Percentiles rank a stretch among this genome's conserved stretches.
phyloP scores from a whole-genome alignment of 1,139 yeast genomes.

The Williopsis jadinii region DNA sequence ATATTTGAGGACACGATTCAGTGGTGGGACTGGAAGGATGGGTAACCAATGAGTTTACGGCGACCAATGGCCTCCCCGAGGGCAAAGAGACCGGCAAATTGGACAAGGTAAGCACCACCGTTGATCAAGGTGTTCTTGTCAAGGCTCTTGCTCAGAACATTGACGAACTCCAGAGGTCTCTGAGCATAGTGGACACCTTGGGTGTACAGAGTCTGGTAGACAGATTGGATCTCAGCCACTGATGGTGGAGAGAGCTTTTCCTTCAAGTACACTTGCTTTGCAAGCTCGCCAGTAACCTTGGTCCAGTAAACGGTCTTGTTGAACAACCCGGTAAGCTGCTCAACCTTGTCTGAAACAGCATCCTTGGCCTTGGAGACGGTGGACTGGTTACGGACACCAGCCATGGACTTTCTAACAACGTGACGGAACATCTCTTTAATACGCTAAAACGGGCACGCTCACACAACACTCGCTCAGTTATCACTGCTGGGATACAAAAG shows the following conservation, averaged over 20 bases:
- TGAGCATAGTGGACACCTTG: constrained; percentile 34
- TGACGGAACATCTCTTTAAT: constrained; percentile 10
- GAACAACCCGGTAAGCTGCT: constrained; percentile 21
- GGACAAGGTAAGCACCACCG: constrained; percentile 74
- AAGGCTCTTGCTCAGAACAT: constrained; percentile 36
- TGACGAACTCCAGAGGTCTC: constrained; percentile 34
- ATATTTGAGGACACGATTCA: not conserved
- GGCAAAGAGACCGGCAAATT: constrained; percentile 85
- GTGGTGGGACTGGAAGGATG: constrained; percentile 25
- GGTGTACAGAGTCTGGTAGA: constrained; percentile 50
- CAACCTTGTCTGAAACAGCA: constrained; percentile 31
- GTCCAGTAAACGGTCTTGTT: constrained; percentile 73
- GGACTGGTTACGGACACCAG: constrained; percentile 36
- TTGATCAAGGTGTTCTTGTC: constrained; percentile 52
- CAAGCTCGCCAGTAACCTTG: constrained; percentile 82
- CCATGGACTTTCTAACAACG: constrained; percentile 11
- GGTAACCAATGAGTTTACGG: constrained; percentile 86
- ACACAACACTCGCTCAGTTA: no score
- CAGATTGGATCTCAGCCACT: constrained; percentile 67
- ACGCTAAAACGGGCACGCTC: no score
- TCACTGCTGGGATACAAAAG: no score
- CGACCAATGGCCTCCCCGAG: constrained; percentile 97
- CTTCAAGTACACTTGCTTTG: constrained; percentile 82
- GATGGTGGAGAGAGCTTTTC: constrained; percentile 95
- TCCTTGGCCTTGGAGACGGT: constrained; percentile 28